Evolutionary conservation across 2,329 filamentous ascomycete genomes (phyloP).

Genomic region (Epichloe elymi): DNA sequence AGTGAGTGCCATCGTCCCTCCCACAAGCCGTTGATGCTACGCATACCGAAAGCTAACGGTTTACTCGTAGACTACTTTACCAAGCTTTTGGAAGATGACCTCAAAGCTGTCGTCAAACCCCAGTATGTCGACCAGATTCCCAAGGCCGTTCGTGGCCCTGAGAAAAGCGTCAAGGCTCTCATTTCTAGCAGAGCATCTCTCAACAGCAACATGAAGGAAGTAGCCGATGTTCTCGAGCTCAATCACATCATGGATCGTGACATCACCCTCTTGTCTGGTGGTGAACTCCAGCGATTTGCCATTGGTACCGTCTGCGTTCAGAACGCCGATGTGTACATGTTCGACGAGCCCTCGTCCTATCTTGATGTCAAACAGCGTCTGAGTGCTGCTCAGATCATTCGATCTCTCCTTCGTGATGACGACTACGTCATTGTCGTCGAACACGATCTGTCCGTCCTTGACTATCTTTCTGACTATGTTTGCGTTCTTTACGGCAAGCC

Average conservation of each 20-base stretch:
- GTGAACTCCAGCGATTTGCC: constrained; percentile 95
- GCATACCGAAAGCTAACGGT: background rate
- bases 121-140: constrained; percentile 99
- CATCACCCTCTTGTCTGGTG: constrained; percentile 80
- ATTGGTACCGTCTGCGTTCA: constrained; percentile 94
- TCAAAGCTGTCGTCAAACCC: constrained; percentile 97
- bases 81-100: constrained; percentile 89
- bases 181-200: constrained; percentile 66
- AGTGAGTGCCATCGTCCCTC: constrained; percentile 43
- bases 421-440: constrained; percentile 98
- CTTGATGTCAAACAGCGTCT: constrained; percentile 99
- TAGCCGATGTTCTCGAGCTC: constrained; percentile 74
- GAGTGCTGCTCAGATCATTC: constrained; percentile 81
- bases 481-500: constrained; percentile 94
- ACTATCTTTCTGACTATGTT: constrained; percentile 97
- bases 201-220: constrained; percentile 65
- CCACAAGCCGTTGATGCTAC: background rate
- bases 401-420: constrained; percentile 73
- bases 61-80: constrained; percentile 71
- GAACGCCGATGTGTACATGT: constrained; percentile 98
- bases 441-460: constrained; percentile 95
- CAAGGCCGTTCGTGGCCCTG: constrained; percentile 69
- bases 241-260: constrained; percentile 86
- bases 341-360: constrained; percentile 97
- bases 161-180: constrained; percentile 67